Base-by-base conservation (phyloP, 2,329 filamentous ascomycete species). In the Claviceps humidiphila region DNA sequence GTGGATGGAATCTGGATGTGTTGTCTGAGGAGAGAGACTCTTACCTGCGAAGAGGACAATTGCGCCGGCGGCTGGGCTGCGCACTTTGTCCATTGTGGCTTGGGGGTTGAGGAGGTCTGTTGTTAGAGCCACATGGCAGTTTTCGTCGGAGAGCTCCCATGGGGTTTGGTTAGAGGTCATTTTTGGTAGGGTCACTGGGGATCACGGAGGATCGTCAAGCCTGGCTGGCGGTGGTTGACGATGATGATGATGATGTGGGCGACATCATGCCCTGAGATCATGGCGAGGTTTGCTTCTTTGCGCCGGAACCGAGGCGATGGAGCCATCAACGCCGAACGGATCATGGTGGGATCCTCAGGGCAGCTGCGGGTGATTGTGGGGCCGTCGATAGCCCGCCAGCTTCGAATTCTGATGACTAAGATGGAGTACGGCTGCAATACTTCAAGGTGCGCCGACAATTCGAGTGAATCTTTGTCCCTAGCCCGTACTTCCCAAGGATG, bases 1-100 rank as follows among this genome's bases (percentile, higher is more conserved):
- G 30, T 42, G 5, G 17, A 42, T 22, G 22, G 22, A 22, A 22
- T 22, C 22, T 41, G 41, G 8, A 14, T 34, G 30, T 34, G 30
- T 34, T 34, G 30, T 42, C 17, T 42, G 40, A n/a, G n/a, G 7
- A 13, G 40, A 42, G 6, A 16, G 6, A n/a, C 42, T 5, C 24
- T 44, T 72, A 82, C 85, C 86, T 53, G 84, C 82, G 64, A 90
- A 90, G 38, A 89, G 62, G 9, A 90, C 85, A 48, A 89, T 84
- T 13, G 86, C 86, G 5, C 86, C 86, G 11, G 86, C 85, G 60
- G 81, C 77, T 20, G 84, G 82, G 59, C 79, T 87, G 57, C 85
- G 82, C 22, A 93, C 86, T 47, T 73, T 75, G 58, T 82, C 72
- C 66, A 89, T 84, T 34, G 78, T 71, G 5, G 71, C 60, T 20